Evolutionary conservation across 495 filamentous ascomycete species (phyloP).

Genomic region (Filosporella fistucella): DNA sequence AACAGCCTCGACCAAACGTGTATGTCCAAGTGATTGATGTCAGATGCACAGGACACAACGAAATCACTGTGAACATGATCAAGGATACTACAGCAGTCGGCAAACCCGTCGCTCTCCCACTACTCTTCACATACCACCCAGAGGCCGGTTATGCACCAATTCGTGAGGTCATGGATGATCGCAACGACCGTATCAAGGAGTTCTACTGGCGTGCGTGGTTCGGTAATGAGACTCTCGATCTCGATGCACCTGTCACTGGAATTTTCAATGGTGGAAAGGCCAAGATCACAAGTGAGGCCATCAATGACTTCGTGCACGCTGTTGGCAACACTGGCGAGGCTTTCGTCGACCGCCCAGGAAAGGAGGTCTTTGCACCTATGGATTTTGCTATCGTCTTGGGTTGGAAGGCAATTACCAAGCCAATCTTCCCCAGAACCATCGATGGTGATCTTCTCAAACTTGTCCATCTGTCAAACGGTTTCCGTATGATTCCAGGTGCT

Average conservation of each 20-base stretch:
- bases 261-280: slow-evolving; percentile 84
- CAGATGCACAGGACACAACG: slow-evolving; percentile 63
- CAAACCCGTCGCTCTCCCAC: slow-evolving; percentile 70
- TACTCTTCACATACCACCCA: slow-evolving; percentile 87
- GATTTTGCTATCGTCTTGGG: slow-evolving; percentile 98
- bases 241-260: slow-evolving; percentile 76
- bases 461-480: slow-evolving; percentile 92
- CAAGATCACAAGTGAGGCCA: slow-evolving; percentile 82
- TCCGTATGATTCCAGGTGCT: slow-evolving; percentile 96
- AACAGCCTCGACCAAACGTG: slow-evolving; percentile 53
- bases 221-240: slow-evolving; percentile 77
- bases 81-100: slow-evolving; percentile 84
- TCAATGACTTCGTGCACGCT: slow-evolving; percentile 97
- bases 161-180: slow-evolving; percentile 86
- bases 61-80: slow-evolving; percentile 81
- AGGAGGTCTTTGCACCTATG: slow-evolving; percentile 94
- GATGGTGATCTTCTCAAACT: slow-evolving; percentile 93
- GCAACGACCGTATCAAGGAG: slow-evolving; percentile 94
- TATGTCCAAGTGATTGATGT: slow-evolving; percentile 83
- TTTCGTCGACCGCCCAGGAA: slow-evolving; percentile 95
- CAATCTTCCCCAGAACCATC: slow-evolving; percentile 91
- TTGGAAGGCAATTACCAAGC: slow-evolving; percentile 98
- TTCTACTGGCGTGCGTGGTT: slow-evolving; percentile 99
- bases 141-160: slow-evolving; percentile 94
- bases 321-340: slow-evolving; percentile 97